phyloP scores from a whole-genome alignment of 768 basidiomycete genomes.

The Mycena leptocephala region DNA sequence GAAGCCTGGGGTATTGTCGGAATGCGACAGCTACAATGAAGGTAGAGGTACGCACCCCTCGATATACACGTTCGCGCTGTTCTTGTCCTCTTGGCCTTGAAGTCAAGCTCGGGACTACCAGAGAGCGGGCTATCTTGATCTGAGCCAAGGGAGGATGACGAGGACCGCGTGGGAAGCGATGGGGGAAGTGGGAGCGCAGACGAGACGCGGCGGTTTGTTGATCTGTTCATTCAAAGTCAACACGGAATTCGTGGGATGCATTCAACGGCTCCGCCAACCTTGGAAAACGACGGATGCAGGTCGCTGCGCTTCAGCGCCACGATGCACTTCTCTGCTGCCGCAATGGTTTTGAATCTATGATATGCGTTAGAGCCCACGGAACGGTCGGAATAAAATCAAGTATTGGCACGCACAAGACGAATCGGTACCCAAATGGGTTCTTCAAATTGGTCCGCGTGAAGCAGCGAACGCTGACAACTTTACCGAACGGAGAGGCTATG shows the following conservation, averaged over 20 bases:
- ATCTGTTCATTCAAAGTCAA: neutral
- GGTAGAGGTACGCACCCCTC: constrained; percentile 59
- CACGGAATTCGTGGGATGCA: neutral
- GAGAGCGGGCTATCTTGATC: neutral
- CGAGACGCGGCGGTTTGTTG: constrained; percentile 24
- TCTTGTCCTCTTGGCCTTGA: constrained; percentile 63
- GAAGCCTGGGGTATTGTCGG: constrained; percentile 50
- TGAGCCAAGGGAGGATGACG: constrained; percentile 13
- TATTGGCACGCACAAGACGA: constrained; percentile 59
- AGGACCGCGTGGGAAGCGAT: neutral
- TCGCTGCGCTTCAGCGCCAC: constrained; percentile 69
- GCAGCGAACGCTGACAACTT: constrained; percentile 72
- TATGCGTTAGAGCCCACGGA: neutral
- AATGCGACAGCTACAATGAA: neutral
- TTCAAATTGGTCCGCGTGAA: constrained; percentile 74
- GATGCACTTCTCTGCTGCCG: constrained; percentile 70
- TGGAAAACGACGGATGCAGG: constrained; percentile 76
- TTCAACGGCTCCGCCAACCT: constrained; percentile 50
- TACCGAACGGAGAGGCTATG: constrained; percentile 69
- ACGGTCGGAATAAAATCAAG: neutral
- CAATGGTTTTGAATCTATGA: constrained; percentile 63
- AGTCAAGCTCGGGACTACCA: constrained; percentile 42
- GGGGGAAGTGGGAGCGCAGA: neutral
- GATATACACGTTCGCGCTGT: constrained; percentile 70
- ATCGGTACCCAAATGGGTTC: constrained; percentile 62